Percentiles rank a stretch among this genome's conserved stretches.
These are phyloP conservation scores for Mallotus repandus DNA, from an alignment of 441 rosid genomes.

Conservation along the genomic window DNA sequence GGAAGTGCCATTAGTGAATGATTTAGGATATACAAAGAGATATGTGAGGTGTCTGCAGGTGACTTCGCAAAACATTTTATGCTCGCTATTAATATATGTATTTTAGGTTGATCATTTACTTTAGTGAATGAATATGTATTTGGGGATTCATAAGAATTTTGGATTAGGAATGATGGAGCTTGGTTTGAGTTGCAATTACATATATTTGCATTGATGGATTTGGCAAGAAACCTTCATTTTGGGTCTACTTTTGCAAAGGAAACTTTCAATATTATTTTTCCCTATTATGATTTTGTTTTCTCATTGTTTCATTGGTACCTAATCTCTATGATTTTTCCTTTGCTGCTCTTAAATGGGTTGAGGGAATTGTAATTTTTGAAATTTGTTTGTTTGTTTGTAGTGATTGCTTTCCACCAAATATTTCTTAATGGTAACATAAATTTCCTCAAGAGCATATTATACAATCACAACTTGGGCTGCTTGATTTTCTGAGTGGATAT, in stretches of 20 bases:
- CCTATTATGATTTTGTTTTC: background rate
- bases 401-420: background rate
- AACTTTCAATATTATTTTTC: background rate
- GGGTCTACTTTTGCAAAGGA: background rate
- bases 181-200: background rate
- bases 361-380: background rate
- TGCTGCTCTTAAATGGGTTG: background rate
- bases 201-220: background rate
- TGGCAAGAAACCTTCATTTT: background rate
- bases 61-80: constrained; percentile 20
- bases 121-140: background rate
- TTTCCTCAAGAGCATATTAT: background rate
- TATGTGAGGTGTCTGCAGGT: constrained; percentile 99
- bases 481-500: constrained; percentile 5
- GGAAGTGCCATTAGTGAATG: constrained; percentile 97
- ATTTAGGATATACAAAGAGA: constrained; percentile 98
- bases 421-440: background rate
- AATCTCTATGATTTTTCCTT: background rate
- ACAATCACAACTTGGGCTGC: background rate
- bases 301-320: background rate
- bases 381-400: background rate
- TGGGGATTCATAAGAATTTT: background rate
- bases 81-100: background rate
- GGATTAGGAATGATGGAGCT: background rate
- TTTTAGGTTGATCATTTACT: background rate